Base-by-base conservation (phyloP, 208 protist species). In the Novymonas esmeraldas region DNA sequence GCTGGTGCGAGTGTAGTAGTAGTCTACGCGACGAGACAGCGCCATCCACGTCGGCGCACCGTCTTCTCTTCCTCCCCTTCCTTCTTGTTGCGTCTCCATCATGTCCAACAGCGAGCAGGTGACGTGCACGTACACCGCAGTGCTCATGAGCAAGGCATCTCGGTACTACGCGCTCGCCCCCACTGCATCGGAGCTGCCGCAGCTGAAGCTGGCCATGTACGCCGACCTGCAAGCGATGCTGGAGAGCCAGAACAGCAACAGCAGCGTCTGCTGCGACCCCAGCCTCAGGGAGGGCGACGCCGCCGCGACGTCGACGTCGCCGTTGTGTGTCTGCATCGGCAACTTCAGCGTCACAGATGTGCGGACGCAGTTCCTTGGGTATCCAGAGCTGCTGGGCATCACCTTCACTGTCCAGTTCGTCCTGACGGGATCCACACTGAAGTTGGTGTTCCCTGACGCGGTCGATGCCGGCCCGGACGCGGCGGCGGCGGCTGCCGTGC, bases 151-250 rank as follows among this genome's bases (percentile, higher is more conserved):
- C 28, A 52, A 20, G 5, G 68, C 52, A 1, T 48, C 62, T 7
- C 58, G 45, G 34, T 76, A 64, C 59, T 76, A 68, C 45, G 59
- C 75, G 0, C 51, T 80, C 0, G 75, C 75, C 6, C 64, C 75
- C 1, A 34, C 9, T 9, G 36, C 33, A 2, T 57, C 33, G 1
- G 71, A 69, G 52, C 39, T 44, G 22, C 46, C 45, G 10, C 11
- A 42, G 2, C 46, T 72, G 0, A 6, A 31, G 1, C 11, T 2
- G 4, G 50, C 64, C n/a, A 16, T 80, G 55, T 9, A 2, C 3
- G 14, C 6, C 3, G 75, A 80, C 62, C 45, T 72, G 29, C 11
- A 10, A 14, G 0, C 2, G 41, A 64, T 64, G 31, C 20, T 52
- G 7, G 14, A 50, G 45, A 50, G 7, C 24, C 6, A 28, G 29